These are phyloP conservation scores for Phytophthora pistaciae DNA, from an alignment of 352 stramenopile species.

Conservation along the genomic window DNA sequence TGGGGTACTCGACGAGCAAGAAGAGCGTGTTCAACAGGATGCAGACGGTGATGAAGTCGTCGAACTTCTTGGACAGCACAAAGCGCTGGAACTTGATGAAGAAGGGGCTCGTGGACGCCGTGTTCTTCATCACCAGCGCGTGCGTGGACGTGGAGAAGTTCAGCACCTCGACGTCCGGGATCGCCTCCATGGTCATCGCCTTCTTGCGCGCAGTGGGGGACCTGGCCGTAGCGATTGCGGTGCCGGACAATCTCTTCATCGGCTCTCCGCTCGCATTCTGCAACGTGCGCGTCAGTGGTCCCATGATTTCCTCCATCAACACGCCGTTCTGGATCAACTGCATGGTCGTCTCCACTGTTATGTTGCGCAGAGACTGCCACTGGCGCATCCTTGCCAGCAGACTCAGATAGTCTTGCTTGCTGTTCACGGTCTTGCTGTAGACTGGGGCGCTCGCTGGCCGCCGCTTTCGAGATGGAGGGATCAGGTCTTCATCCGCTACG, in stretches of 20 bases:
- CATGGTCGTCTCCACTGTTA: constrained; percentile 73
- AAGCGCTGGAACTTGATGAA: constrained; percentile 52
- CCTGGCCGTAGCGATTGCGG: background rate
- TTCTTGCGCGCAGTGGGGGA: constrained; percentile 30
- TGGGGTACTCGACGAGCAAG: constrained; percentile 72
- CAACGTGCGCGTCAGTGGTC: constrained; percentile 36
- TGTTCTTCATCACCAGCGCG: constrained; percentile 37
- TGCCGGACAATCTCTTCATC: constrained; percentile 5
- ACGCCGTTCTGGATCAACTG: constrained; percentile 70
- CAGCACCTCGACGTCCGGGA: constrained; percentile 25
- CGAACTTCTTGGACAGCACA: constrained; percentile 79
- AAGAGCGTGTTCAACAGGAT: constrained; percentile 78
- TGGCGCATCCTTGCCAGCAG: constrained; percentile 51
- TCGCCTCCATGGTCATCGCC: constrained; percentile 27
- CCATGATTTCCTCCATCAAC: constrained; percentile 56
- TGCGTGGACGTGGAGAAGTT: constrained; percentile 39
- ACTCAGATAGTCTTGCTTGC: constrained; percentile 31
- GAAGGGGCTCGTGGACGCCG: constrained; percentile 11
- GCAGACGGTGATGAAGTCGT: constrained; percentile 73
- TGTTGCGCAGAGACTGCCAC: constrained; percentile 61
- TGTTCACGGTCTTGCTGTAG: constrained; percentile 30
- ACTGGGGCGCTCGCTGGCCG: constrained; percentile 26
- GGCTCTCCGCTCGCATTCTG: constrained; percentile 12
- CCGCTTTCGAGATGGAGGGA: constrained; percentile 5
- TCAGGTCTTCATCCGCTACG: constrained; percentile 2